Evolutionary conservation across 768 basidiomycete species (phyloP), one percentile per base, ranked within the genome.

Genomic region (Symmetrospora coprosmae): DNA sequence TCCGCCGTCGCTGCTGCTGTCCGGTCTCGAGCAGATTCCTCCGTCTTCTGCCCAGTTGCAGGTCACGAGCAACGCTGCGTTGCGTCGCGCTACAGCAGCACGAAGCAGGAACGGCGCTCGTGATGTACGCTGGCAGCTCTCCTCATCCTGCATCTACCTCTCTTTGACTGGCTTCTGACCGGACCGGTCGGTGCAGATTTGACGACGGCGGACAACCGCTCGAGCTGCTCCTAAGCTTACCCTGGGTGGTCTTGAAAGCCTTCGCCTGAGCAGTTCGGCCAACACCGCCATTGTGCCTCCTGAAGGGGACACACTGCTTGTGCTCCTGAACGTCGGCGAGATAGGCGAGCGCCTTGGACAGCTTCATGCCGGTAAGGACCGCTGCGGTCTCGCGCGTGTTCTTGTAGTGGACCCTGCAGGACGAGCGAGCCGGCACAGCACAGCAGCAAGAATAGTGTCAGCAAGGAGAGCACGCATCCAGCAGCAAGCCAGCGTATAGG

Each of bases 331-430:
- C 94, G 71, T 89, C 86, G 68, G 80, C 78, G 69, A 99, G 86
- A 79, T 96, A 96, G 65, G 81, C 71, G 78, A 94, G 91, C 31
- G 94, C 94, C 78, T 94, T 96, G 67, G 83, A 80, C 74, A 97
- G 78, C 73, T 86, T 87, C 75, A 92, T 77, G 72, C 94, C 91
- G 66, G 83, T 81, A 66, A 96, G 78, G 67, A 86, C 89, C 66
- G 92, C 92, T 50, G 87, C 91, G 59, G 97, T 94, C 76, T 99
- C 94, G 33, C 68, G 25, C 0, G 94, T 97, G 82, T 97, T 99
- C 85, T 99, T 99, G 83, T 94, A 99, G 79, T 96, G 92, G 47
- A 94, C 97, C 70, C 91, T n/a, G 87, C 72, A 94, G 82, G 80
- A 96, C 48, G 23, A 25, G 21, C 9, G 9, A 9, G 13, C 9